Base-by-base conservation (phyloP, 2,329 filamentous ascomycete species). In the Phaeosphaeria sp. region DNA sequence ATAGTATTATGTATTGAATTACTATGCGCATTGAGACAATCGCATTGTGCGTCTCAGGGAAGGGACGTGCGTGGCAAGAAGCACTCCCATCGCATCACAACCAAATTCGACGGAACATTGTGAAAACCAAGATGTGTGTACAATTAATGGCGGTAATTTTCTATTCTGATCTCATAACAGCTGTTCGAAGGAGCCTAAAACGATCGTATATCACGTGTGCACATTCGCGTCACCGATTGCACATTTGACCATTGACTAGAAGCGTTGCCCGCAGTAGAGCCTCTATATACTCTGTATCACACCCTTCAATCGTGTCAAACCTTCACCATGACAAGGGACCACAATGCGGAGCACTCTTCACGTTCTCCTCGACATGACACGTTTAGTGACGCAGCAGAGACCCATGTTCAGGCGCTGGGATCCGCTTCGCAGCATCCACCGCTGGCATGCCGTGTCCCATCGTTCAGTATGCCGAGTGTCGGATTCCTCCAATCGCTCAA, bases 401-500 rank as follows among this genome's bases (percentile, higher is more conserved):
- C 41, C 17, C 6, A 43, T 20, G n/a, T 43, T 22, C 21, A 17
- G 7, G 15, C 44, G 44, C 44, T 27, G 22, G 21, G 7, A 7
- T 25, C 44, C 10, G 44, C 22, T 3, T 2, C 22, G 3, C 15
- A 13, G 44, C 22, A 9, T 17, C 22, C 11, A 15, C 15, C 46
- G 18, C 33, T 46, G 30, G 17, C 23, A 17, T 22, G 18, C 6
- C 18, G 41, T 50, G 33, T 1, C 13, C 21, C 50, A 11, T 44
- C 20, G 20, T 33, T 30, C n/a, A 36, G 36, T 1, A 59, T 46
- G 21, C 57, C 59, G n/a, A 49, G 15, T 25, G 46, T 42, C 1
- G 63, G 64, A 20, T 53, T 52, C 43, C 60, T 50, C 17, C 44
- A 48, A 18, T 63, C 63, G 42, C 56, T 47, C 5, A 68, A 68